Evolutionary conservation across 1,139 yeast genomes (phyloP).

Genomic region (Sugiyamaella paludigena): DNA sequence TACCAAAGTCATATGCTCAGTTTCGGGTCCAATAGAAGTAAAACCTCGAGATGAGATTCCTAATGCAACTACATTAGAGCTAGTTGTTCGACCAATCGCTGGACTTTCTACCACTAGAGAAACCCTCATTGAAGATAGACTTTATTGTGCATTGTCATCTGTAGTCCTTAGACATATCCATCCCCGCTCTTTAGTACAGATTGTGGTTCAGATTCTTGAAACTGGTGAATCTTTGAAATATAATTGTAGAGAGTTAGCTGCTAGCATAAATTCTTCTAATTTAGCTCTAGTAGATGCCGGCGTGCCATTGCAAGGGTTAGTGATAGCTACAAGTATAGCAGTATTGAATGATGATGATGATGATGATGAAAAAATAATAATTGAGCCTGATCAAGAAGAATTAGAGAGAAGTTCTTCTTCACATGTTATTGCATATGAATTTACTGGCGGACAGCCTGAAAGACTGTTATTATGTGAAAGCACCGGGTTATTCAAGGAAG

Average conservation of each 20-base stretch:
- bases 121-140: slow-evolving; percentile 66
- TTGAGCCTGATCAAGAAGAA: slow-evolving; percentile 47
- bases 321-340: slow-evolving; percentile 53
- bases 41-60: slow-evolving; percentile 83
- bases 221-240: slow-evolving; percentile 44
- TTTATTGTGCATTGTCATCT: slow-evolving; percentile 60
- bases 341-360: slow-evolving; percentile 35
- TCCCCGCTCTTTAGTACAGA: slow-evolving; percentile 82
- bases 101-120: slow-evolving; percentile 82
- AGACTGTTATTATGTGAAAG: slow-evolving; percentile 68
- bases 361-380: slow-evolving; percentile 35
- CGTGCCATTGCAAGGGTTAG: slow-evolving; percentile 61
- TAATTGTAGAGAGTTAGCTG: slow-evolving; percentile 54
- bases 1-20: slow-evolving; percentile 68
- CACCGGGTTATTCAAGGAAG: slow-evolving; percentile 63
- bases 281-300: slow-evolving; percentile 80
- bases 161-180: slow-evolving; percentile 63
- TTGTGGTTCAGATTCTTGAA: slow-evolving; percentile 78
- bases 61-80: slow-evolving; percentile 70
- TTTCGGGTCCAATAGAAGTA: slow-evolving; percentile 90
- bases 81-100: slow-evolving; percentile 72
- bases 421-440: slow-evolving; percentile 65
- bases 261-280: slow-evolving; percentile 68
- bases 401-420: slow-evolving; percentile 41
- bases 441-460: slow-evolving; percentile 51